phyloP scores from a whole-genome alignment of 2,329 filamentous ascomycete species.

The Pseudogymnoascus sp. region DNA sequence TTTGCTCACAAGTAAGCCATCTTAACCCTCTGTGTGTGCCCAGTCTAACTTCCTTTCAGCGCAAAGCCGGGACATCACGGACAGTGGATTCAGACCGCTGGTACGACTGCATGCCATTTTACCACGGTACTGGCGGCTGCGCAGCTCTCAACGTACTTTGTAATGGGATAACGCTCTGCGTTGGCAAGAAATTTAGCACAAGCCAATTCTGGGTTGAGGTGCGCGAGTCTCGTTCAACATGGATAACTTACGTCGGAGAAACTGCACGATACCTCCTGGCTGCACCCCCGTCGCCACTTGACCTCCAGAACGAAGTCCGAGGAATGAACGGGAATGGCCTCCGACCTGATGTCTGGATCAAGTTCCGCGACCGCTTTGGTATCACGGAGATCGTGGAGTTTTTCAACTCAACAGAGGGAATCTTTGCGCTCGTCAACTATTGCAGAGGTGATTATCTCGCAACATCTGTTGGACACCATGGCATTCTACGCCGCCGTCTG shows the following conservation, averaged over 20 bases:
- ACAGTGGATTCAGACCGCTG: slow-evolving; percentile 47
- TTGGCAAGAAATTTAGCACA: slow-evolving; percentile 61
- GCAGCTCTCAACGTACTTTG: slow-evolving; percentile 22
- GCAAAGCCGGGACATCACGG: slow-evolving; percentile 16
- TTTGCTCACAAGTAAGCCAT: slow-evolving; percentile 20
- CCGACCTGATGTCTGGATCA: slow-evolving; percentile 59
- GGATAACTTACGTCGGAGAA: slow-evolving; percentile 73
- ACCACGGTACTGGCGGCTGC: slow-evolving; percentile 61
- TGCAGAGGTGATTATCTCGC: slow-evolving; percentile 55
- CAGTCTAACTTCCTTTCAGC: slow-evolving; percentile 11
- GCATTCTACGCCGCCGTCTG: slow-evolving; percentile 47
- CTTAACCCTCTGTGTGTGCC: background rate
- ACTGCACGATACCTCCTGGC: slow-evolving; percentile 67
- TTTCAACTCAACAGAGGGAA: slow-evolving; percentile 70
- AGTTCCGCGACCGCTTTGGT: slow-evolving; percentile 56
- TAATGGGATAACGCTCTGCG: slow-evolving; percentile 47
- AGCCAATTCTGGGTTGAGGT: slow-evolving; percentile 66
- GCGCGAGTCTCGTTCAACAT: slow-evolving; percentile 58
- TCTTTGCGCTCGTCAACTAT: slow-evolving; percentile 54
- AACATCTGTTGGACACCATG: slow-evolving; percentile 64
- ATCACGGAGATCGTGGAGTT: slow-evolving; percentile 62
- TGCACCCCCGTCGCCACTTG: slow-evolving; percentile 54
- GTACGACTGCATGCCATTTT: slow-evolving; percentile 71
- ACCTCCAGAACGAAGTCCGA: slow-evolving; percentile 50
- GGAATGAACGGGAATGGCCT: slow-evolving; percentile 61